Conservation (phyloP, 2,329 filamentous ascomycete species). For the Cladophialophora immunda region DNA sequence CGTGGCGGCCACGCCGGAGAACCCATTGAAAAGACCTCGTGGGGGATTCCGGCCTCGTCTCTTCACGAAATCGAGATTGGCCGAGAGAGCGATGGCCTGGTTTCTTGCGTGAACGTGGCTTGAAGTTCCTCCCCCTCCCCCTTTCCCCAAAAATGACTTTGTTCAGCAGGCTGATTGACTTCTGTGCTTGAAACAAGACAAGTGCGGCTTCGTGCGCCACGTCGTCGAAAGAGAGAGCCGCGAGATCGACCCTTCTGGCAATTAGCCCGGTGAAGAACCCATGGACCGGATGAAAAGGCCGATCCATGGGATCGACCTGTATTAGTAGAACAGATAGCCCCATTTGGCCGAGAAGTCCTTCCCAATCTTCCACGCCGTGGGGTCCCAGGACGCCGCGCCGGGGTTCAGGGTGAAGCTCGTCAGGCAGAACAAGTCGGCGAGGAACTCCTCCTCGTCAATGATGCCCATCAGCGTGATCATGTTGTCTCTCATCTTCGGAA, state of each 20-base stretch:
- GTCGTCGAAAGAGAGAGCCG: constrained; percentile 26
- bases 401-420: constrained; percentile 46
- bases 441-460: constrained; percentile 51
- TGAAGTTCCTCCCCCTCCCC: background rate
- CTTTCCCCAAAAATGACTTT: background rate
- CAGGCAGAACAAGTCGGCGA: constrained; percentile 47
- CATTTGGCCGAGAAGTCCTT: constrained; percentile 88
- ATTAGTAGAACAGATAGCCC: constrained; percentile 75
- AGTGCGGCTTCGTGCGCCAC: constrained; percentile 31
- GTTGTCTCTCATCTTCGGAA: constrained; percentile 51
- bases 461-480: constrained; percentile 44
- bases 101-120: background rate
- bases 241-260: constrained; percentile 22
- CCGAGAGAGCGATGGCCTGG: background rate
- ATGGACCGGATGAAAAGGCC: constrained; percentile 37
- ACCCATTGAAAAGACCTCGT: constrained; percentile 25
- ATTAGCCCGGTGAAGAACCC: constrained; percentile 30
- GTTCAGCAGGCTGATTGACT: background rate
- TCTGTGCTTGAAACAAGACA: background rate
- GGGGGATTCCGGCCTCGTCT: constrained; percentile 15
- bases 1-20: too few relatives aligned
- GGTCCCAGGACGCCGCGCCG: constrained; percentile 47
- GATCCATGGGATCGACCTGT: background rate
- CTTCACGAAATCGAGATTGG: constrained; percentile 27
- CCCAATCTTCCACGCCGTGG: constrained; percentile 47